These are phyloP conservation scores for Penstemon barbatus DNA, from an alignment of 257 asterid genomes.

Conservation along the genomic window DNA sequence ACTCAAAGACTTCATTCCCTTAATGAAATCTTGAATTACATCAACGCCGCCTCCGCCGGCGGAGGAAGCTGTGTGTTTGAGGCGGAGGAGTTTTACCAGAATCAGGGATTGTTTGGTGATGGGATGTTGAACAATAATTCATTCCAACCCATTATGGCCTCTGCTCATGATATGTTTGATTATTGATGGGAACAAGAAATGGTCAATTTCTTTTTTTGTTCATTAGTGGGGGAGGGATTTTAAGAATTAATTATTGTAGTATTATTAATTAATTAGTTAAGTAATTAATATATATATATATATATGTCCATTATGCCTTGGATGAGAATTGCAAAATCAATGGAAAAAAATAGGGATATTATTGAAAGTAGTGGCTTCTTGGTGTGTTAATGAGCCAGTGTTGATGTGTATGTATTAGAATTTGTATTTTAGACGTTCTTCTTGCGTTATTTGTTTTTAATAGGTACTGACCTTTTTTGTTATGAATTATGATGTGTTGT, in stretches of 20 bases:
- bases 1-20: slow-evolving; percentile 67
- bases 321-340: not conserved
- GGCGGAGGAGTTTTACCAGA: slow-evolving; percentile 40
- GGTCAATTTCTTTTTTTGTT: slow-evolving; percentile 30
- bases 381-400: slow-evolving; percentile 19
- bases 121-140: slow-evolving; percentile 38
- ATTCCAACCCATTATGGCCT: slow-evolving; percentile 65
- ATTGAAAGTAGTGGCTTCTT: slow-evolving; percentile 17
- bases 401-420: slow-evolving; percentile 15
- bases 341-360: not conserved
- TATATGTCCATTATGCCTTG: not conserved
- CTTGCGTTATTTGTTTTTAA: not conserved
- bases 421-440: not conserved
- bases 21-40: slow-evolving; percentile 52
- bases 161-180: slow-evolving; percentile 57
- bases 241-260: slow-evolving; percentile 2
- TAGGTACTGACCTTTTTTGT: not conserved
- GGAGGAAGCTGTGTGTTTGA: slow-evolving; percentile 34
- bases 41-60: slow-evolving; percentile 31
- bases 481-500: not conserved
- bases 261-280: not conserved
- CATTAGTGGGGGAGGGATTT: slow-evolving; percentile 7
- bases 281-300: too few relatives aligned
- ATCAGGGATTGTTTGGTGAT: slow-evolving; percentile 29
- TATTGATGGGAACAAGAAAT: slow-evolving; percentile 34